Conservation (phyloP, 2,329 filamentous ascomycete genomes). For the Nigrospora sphaerica region DNA sequence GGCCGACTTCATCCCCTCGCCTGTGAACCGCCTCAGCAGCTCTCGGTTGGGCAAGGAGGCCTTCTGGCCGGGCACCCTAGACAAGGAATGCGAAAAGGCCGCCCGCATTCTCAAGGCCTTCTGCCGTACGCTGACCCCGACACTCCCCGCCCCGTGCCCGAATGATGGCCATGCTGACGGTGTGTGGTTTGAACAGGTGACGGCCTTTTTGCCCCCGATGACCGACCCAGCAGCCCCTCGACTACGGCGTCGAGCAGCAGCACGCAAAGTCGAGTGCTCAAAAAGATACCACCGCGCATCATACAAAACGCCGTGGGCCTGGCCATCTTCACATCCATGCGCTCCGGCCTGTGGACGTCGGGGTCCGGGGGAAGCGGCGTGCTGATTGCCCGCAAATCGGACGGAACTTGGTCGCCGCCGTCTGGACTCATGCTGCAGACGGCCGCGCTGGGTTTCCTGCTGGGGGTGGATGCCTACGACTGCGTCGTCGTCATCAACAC, state of each 20-base stretch:
- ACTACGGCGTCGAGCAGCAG: slow-evolving; percentile 30
- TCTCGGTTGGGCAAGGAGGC: slow-evolving; percentile 61
- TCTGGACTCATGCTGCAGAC: slow-evolving; percentile 90
- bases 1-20: slow-evolving; percentile 45
- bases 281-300: slow-evolving; percentile 81
- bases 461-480: slow-evolving; percentile 92
- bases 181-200: slow-evolving; percentile 32
- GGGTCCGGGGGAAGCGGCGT: slow-evolving; percentile 87
- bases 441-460: slow-evolving; percentile 78
- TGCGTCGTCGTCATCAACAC: slow-evolving; percentile 92
- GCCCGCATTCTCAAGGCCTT: slow-evolving; percentile 85
- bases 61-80: slow-evolving; percentile 79
- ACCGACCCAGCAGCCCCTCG: slow-evolving; percentile 22
- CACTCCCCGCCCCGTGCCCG: slow-evolving; percentile 6
- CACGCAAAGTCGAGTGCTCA: slow-evolving; percentile 47
- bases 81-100: slow-evolving; percentile 87
- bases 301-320: slow-evolving; percentile 85
- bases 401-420: slow-evolving; percentile 86
- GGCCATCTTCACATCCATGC: slow-evolving; percentile 93
- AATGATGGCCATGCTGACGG: no score
- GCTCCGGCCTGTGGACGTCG: slow-evolving; percentile 84
- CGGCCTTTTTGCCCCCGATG: slow-evolving; percentile 44
- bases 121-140: slow-evolving; percentile 55
- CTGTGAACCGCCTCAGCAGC: slow-evolving; percentile 61
- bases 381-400: slow-evolving; percentile 73